phyloP scores from a whole-genome alignment of 2,329 filamentous ascomycete species.

The Penicillium hordei region DNA sequence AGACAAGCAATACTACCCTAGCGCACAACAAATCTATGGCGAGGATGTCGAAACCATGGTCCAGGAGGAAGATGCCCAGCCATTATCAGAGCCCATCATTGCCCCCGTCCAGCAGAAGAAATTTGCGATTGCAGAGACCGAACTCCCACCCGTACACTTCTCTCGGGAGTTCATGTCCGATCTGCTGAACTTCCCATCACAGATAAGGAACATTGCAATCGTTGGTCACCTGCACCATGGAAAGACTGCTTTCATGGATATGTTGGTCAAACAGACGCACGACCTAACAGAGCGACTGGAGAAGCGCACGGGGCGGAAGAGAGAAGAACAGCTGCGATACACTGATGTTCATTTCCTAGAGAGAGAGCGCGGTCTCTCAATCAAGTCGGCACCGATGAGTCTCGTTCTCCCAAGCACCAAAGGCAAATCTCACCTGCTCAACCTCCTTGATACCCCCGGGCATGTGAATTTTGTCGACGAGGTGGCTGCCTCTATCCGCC shows the following conservation, averaged over 20 bases:
- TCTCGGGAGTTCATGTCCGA: constrained; percentile 91
- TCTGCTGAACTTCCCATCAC: constrained; percentile 91
- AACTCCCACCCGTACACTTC: constrained; percentile 84
- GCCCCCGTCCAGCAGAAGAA: constrained; percentile 92
- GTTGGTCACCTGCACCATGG: constrained; percentile 94
- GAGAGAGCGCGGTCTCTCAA: constrained; percentile 82
- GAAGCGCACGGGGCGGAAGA: constrained; percentile 74
- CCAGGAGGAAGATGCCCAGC: constrained; percentile 95
- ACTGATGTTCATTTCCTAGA: constrained; percentile 91
- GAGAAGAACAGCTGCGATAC: constrained; percentile 89
- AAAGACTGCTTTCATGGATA: constrained; percentile 98
- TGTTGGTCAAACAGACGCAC: constrained; percentile 94
- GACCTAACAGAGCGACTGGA: constrained; percentile 77
- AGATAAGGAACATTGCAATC: constrained; percentile 88
- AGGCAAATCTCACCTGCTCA: constrained; percentile 92
- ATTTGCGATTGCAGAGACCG: constrained; percentile 88
- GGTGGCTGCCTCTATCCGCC: constrained; percentile 79
- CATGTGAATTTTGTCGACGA: constrained; percentile 99
- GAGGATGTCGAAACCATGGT: constrained; percentile 92
- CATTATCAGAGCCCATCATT: constrained; percentile 87
- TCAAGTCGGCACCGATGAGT: constrained; percentile 94
- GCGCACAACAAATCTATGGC: constrained; percentile 94
- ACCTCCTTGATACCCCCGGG: constrained; percentile 92
- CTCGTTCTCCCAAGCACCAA: constrained; percentile 82
- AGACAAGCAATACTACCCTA: constrained; percentile 99